Evolutionary conservation across 441 rosid species (phyloP), one percentile per base, ranked within the genome.

Genomic region (Daphne laureola): DNA sequence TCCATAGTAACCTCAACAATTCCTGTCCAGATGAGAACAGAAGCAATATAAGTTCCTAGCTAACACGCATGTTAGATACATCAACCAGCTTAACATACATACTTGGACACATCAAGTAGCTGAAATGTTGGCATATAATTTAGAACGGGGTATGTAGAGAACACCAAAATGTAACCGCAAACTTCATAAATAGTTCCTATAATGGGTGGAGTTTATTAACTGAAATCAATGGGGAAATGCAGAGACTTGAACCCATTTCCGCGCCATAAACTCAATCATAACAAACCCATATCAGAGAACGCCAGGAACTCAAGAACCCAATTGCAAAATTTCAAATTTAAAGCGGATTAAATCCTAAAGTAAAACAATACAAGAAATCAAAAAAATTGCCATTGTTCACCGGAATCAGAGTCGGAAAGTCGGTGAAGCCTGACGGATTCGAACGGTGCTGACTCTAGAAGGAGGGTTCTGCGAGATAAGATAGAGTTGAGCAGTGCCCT

Each of bases 1-100:
- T 82, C 77, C 78, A 88, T 70, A 63, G 54, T 77, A 44, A 92
- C 91, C 76, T 92, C 88, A 0, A 86, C 61, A 43, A 88, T 88
- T 52, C 96, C 98, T 92, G 75, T 16, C 49, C 38, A 31, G 7
- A 31, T 31, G 11, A 31, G 7, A 57, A 54, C 27, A 58, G 51
- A 46, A 46, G 25, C 25, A 49, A 8, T 12, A 8, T 44, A 16
- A 44, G 31, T 59, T 11, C 26, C 52, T 49, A 46, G 36, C 47
- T 17, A 12, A 42, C 26, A 40, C 26, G 47, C 12, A 13, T 17
- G 8, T 40, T 21, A 25, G 25, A 50, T 41, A 50, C 17, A 4
- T 38, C 14, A 17, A n/a, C 1, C 9, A 36, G 9, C 41, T 12
- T 27, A 47, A 31, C 3, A 36, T 14, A 18, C 51, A 14, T 54